Conservation (phyloP, 2,329 filamentous ascomycete genomes). For the Capronia americana region DNA sequence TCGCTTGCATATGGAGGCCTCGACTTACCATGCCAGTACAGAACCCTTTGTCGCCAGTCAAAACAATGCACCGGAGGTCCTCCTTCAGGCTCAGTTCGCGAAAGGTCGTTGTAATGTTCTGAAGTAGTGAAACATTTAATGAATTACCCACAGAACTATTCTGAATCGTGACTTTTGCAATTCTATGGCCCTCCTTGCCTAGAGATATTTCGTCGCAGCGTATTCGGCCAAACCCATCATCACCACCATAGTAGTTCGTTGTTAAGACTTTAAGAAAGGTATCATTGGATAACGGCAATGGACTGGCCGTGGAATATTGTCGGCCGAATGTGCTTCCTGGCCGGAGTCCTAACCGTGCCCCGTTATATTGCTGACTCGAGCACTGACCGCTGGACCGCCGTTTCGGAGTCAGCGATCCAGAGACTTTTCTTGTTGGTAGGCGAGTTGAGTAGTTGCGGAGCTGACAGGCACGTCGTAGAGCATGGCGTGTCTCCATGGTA, state of each 20-base stretch:
- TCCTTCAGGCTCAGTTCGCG: slow-evolving; percentile 5
- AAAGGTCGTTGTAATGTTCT: background rate
- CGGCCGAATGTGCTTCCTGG: background rate
- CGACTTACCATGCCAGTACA: slow-evolving; percentile 18
- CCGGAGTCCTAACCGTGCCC: background rate
- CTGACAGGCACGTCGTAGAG: background rate
- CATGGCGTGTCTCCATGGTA: background rate
- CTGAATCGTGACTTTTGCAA: slow-evolving; percentile 9
- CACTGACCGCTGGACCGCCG: background rate
- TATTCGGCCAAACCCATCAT: background rate
- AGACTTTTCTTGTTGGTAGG: background rate
- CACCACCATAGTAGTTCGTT: background rate
- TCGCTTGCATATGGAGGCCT: background rate
- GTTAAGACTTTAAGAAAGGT: background rate
- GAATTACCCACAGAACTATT: slow-evolving; percentile 10
- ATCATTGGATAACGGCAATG: background rate
- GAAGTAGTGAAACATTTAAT: slow-evolving; percentile 5
- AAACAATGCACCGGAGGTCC: slow-evolving; percentile 13
- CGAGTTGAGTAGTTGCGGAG: background rate
- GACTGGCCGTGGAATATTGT: background rate
- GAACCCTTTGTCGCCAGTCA: slow-evolving; percentile 12
- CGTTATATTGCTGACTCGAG: background rate
- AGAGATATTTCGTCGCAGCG: slow-evolving; percentile 4
- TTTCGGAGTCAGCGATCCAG: background rate
- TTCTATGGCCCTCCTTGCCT: background rate